These are phyloP conservation scores for Neurospora terricola DNA, from an alignment of 495 filamentous ascomycete species.

Conservation along the genomic window DNA sequence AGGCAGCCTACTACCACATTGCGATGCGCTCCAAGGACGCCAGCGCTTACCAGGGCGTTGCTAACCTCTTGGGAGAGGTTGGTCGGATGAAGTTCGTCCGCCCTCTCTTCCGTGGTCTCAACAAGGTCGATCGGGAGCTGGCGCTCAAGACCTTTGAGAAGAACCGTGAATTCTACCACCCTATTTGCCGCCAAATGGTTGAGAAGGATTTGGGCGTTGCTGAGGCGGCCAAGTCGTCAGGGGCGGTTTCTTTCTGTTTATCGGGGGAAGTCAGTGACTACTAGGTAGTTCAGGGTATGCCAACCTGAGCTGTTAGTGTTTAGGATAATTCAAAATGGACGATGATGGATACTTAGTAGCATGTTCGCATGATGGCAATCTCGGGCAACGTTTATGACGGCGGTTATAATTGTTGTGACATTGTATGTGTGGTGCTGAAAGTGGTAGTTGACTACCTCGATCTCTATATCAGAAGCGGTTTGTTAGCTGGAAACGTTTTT, in stretches of 20 bases:
- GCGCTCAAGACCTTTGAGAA: conserved; percentile 77
- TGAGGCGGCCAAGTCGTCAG: neutral
- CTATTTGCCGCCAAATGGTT: conserved; percentile 74
- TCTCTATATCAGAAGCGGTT: neutral
- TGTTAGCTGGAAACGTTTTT: neutral
- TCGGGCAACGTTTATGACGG: neutral
- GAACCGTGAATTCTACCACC: conserved; percentile 88
- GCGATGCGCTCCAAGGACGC: conserved; percentile 64
- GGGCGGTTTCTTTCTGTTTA: neutral
- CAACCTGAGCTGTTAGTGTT: neutral
- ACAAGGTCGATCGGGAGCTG: conserved; percentile 58
- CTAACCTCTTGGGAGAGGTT: conserved; percentile 66
- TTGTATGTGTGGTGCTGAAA: no score
- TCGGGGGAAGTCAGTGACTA: neutral
- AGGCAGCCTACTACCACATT: conserved; percentile 64
- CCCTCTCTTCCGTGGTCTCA: conserved; percentile 66
- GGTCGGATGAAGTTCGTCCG: conserved; percentile 97
- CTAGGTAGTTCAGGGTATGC: neutral
- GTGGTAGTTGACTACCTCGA: neutral
- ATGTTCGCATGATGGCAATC: neutral
- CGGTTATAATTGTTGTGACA: neutral
- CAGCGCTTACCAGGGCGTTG: conserved; percentile 55
- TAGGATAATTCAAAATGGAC: neutral
- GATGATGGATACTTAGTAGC: neutral
- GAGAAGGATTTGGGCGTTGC: conserved; percentile 64